Evolutionary conservation across 306 rosid genomes (phyloP), one percentile per base, ranked within the genome.

Genomic region (Lablab purpureus): DNA sequence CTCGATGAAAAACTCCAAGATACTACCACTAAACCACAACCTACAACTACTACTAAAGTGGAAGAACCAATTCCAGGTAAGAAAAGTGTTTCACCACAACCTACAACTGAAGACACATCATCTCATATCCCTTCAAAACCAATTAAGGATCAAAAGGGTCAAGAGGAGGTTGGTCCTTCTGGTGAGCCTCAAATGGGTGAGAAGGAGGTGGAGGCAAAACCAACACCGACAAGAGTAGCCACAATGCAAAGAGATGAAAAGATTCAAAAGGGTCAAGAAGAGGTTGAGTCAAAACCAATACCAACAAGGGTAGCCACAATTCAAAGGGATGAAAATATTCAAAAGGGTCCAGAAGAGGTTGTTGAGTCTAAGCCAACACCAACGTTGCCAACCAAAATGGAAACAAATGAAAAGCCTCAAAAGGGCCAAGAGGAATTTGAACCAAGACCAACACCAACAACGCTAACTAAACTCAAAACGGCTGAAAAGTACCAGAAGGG

Each of bases 181-280:
- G 4, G 43, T 14, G 6, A 66, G 18, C 11, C 52, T 52, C 73
- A 41, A 30, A 70, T 60, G 72, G 84, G 21, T 59, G 62, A 27
- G 58, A 75, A 84, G 34, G 87, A 71, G 9, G 55, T 32, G 76
- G 76, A 74, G 76, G 7, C 70, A 43, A 80, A 78, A 69, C 37
- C 66, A 69, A 67, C 56, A 55, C 62, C 60, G 18, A 9, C 63
- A 32, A 45, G 54, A 6, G 75, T 4, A 56, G 3, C 65, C 17
- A 46, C 23, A 34, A 60, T 47, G 54, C 65, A 32, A 69, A 32
- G 47, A 45, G 54, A 82, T n/a, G 83, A 71, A 47, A 75, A 79
- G 32, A 2, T 46, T 73, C n/a, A 52, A 70, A 73, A 40, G 30
- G 76, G 21, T 64, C 58, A 2, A 19, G 74, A 80, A 32, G 68